Evolutionary conservation across 495 filamentous ascomycete species (phyloP).

Genomic region (Tuber aestivum): DNA sequence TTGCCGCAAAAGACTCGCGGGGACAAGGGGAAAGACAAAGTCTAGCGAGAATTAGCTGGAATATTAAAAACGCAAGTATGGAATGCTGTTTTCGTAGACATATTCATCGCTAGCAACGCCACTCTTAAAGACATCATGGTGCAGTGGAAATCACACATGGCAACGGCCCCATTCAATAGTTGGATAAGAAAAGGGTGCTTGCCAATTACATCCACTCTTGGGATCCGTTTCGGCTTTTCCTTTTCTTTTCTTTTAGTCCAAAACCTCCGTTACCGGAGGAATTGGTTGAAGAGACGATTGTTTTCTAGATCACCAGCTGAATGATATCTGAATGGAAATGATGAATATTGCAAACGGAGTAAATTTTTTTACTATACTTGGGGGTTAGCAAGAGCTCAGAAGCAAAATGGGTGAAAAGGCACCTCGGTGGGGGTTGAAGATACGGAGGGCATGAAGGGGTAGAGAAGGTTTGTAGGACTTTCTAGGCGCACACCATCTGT

Average conservation of each 20-base stretch:
- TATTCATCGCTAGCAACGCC: background rate
- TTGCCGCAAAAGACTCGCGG: background rate
- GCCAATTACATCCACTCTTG: background rate
- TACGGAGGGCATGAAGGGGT: background rate
- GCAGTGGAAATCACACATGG: background rate
- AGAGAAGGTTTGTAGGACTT: background rate
- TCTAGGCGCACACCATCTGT: background rate
- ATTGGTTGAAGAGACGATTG: background rate
- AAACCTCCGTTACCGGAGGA: background rate
- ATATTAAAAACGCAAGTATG: background rate
- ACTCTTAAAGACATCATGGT: background rate
- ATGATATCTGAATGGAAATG: background rate
- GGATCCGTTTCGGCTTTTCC: background rate
- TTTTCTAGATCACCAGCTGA: background rate
- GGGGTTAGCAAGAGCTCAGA: background rate
- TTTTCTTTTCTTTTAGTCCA: background rate
- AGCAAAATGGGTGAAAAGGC: background rate
- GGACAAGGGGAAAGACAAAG: conserved; percentile 4
- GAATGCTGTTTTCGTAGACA: background rate
- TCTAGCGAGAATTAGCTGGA: background rate
- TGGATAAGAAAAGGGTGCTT: background rate
- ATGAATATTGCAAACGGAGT: background rate
- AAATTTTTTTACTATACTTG: background rate
- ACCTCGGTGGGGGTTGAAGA: background rate
- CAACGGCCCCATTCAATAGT: background rate